These are phyloP conservation scores for Lineolata rhizophorae DNA, from an alignment of 495 filamentous ascomycete species.

Conservation along the genomic window DNA sequence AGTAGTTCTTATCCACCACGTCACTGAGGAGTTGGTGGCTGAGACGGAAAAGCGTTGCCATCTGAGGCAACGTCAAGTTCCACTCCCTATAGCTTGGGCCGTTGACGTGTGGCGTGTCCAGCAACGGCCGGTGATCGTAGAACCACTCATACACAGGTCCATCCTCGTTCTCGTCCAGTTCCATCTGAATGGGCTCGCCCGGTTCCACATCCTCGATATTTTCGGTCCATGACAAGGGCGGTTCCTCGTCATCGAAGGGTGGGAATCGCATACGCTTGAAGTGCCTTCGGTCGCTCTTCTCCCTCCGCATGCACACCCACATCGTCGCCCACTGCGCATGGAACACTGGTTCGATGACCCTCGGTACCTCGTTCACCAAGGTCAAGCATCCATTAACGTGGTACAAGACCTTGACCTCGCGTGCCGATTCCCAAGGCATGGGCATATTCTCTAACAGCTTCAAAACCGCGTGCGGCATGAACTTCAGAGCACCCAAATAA, in stretches of 20 bases:
- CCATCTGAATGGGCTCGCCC: conserved; percentile 96
- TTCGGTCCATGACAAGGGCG: conserved; percentile 90
- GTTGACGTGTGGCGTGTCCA: conserved; percentile 86
- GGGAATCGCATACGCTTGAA: conserved; percentile 99
- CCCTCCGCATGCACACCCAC: conserved; percentile 97
- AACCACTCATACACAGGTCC: conserved; percentile 85
- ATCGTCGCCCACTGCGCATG: conserved; percentile 98
- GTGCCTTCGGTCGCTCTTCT: conserved; percentile 87
- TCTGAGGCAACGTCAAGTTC: conserved; percentile 87
- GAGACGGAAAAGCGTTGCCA: conserved; percentile 84
- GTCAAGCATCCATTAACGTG: conserved; percentile 97
- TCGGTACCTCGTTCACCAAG: conserved; percentile 86
- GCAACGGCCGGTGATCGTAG: conserved; percentile 81
- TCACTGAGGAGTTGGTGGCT: conserved; percentile 85
- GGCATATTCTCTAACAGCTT: conserved; percentile 99
- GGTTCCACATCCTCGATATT: conserved; percentile 98
- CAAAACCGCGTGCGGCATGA: conserved; percentile 98
- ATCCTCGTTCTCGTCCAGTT: conserved; percentile 93
- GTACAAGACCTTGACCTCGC: conserved; percentile 94
- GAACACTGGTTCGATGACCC: conserved; percentile 96
- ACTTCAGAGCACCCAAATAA: conserved; percentile 93
- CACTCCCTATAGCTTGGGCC: conserved; percentile 92
- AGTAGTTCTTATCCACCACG: conserved; percentile 88
- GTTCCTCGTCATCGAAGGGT: conserved; percentile 97
- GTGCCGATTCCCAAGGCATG: conserved; percentile 95